Conservation (phyloP, 2,329 filamentous ascomycete species). For the Fusarium keratoplasticum region DNA sequence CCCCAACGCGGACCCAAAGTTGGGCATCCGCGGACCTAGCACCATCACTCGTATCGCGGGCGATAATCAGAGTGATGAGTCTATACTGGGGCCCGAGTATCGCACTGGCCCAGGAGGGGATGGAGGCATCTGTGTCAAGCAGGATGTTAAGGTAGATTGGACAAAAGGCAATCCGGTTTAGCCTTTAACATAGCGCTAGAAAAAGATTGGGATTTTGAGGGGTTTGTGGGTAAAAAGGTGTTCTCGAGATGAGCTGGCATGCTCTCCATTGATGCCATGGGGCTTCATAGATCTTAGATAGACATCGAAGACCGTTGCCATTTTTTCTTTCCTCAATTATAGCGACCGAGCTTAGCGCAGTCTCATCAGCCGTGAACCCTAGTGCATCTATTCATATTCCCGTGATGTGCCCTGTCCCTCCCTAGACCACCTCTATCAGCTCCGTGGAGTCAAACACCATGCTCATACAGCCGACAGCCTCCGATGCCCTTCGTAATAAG, state of each 20-base stretch:
- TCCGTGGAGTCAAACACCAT: neutral
- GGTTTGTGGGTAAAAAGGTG: neutral
- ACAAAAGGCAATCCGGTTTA: neutral
- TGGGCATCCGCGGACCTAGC: constrained; percentile 24
- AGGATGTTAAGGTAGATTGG: constrained; percentile 26
- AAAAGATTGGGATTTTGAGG: neutral
- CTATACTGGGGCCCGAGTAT: constrained; percentile 23
- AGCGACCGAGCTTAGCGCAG: neutral
- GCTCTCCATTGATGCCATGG: neutral
- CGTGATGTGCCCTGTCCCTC: neutral
- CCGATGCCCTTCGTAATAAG: neutral
- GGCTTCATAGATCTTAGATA: neutral
- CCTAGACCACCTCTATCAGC: neutral
- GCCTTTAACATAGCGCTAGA: neutral
- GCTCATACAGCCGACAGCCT: neutral
- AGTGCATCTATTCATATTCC: neutral
- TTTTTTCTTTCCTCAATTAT: neutral
- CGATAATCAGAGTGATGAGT: constrained; percentile 28
- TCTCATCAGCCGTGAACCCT: neutral
- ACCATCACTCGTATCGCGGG: constrained; percentile 27
- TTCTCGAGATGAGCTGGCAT: neutral
- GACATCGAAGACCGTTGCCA: neutral
- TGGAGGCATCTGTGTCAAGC: constrained; percentile 17
- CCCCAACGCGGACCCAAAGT: constrained; percentile 9
- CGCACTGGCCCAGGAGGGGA: neutral